These are phyloP conservation scores for Penicillium nordicum DNA, from an alignment of 2,329 filamentous ascomycete species.

Conservation along the genomic window DNA sequence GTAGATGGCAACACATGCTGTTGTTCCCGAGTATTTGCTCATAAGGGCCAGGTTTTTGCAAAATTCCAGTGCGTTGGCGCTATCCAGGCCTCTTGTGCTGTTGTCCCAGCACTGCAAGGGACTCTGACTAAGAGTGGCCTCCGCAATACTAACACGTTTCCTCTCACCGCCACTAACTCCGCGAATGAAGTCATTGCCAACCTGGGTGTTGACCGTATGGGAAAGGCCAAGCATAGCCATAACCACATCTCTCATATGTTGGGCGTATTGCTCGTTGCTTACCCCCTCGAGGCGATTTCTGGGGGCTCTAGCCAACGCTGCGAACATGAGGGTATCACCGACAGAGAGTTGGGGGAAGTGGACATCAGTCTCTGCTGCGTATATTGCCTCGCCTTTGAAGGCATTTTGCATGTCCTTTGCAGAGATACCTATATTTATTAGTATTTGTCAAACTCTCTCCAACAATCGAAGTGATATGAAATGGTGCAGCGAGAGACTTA, in stretches of 20 bases:
- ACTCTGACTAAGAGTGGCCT: conserved; percentile 43
- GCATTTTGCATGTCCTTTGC: conserved; percentile 50
- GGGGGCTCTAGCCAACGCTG: conserved; percentile 9
- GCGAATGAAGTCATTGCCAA: conserved; percentile 51
- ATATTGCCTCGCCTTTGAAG: conserved; percentile 73
- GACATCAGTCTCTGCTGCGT: conserved; percentile 74
- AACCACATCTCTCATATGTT: conserved; percentile 8
- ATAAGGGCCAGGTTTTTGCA: conserved; percentile 45
- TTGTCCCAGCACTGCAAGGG: conserved; percentile 42
- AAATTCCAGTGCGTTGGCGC: conserved; percentile 52
- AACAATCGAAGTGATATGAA: background rate
- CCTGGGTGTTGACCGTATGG: conserved; percentile 48
- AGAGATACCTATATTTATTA: conserved; percentile 61
- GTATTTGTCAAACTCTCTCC: conserved; percentile 49
- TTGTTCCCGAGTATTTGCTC: conserved; percentile 43
- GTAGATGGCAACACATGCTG: conserved; percentile 52
- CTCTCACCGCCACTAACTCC: conserved; percentile 57
- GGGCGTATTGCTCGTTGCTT: background rate
- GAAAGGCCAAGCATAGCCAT: conserved; percentile 26
- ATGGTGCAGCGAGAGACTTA: background rate
- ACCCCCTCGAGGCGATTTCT: background rate
- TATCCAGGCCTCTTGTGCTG: conserved; percentile 45
- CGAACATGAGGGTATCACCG: conserved; percentile 67
- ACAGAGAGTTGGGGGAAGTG: conserved; percentile 73
- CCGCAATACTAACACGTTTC: conserved; percentile 57